Conservation (phyloP, 768 basidiomycete species). For the Rhizopogon salebrosus region DNA sequence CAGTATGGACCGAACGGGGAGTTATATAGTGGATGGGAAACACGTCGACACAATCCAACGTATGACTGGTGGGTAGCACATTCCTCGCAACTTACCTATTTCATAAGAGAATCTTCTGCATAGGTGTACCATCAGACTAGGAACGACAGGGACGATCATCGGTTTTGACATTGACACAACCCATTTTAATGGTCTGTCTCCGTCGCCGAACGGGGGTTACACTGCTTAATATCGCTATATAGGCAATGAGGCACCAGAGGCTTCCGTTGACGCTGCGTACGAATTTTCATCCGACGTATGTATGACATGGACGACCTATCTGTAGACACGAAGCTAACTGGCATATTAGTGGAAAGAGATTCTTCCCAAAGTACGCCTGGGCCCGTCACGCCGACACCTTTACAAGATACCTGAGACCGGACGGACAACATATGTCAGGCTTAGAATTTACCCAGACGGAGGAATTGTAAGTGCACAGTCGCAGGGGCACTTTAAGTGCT, state of each 20-base stretch:
- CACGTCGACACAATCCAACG: conserved; percentile 78
- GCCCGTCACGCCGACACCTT: conserved; percentile 84
- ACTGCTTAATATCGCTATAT: background rate
- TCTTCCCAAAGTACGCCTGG: conserved; percentile 69
- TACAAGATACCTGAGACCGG: conserved; percentile 62
- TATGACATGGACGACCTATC: background rate
- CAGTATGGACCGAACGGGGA: conserved; percentile 97
- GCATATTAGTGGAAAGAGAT: conserved; percentile 68
- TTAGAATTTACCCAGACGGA: conserved; percentile 95
- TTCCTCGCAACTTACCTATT: background rate
- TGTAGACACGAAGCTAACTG: background rate
- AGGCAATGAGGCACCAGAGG: conserved; percentile 87
- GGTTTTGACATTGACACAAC: conserved; percentile 95
- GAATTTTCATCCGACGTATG: conserved; percentile 47
- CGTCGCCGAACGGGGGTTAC: conserved; percentile 3
- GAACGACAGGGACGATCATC: conserved; percentile 61
- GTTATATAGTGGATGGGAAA: conserved; percentile 93
- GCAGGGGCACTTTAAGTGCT: background rate
- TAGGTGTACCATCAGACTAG: conserved; percentile 90
- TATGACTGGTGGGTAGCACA: conserved; percentile 75
- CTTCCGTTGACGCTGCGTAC: conserved; percentile 63
- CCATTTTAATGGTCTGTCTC: conserved; percentile 73
- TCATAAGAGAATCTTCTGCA: background rate
- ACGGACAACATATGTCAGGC: conserved; percentile 74
- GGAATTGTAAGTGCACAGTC: conserved; percentile 61